These are phyloP conservation scores for Solanum commersonii DNA, from an alignment of 257 asterid genomes.

Conservation along the genomic window DNA sequence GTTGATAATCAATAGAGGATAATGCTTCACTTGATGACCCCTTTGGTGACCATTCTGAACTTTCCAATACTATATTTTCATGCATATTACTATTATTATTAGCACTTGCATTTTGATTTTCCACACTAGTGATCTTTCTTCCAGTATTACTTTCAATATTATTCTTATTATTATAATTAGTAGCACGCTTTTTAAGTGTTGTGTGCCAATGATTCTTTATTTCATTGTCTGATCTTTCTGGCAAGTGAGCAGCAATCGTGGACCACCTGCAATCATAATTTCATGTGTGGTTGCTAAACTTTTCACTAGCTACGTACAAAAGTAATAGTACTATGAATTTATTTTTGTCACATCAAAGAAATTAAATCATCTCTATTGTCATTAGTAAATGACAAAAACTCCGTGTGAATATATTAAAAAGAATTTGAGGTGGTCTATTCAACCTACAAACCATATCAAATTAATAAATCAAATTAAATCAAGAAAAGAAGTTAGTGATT, in stretches of 20 bases:
- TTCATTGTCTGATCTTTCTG: slow-evolving; percentile 3
- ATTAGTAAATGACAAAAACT: too few relatives aligned
- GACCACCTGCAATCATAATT: not conserved
- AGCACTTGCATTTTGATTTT: not conserved
- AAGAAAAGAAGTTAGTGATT: too few relatives aligned
- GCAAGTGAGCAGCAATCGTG: not conserved
- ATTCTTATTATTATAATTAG: not conserved
- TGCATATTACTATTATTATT: not conserved
- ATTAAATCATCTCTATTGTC: too few relatives aligned
- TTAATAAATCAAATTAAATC: too few relatives aligned
- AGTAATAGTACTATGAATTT: too few relatives aligned
- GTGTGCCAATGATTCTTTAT: slow-evolving; percentile 9
- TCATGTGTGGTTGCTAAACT: too few relatives aligned
- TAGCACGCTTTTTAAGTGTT: not conserved
- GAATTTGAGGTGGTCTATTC: too few relatives aligned
- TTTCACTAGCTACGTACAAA: too few relatives aligned
- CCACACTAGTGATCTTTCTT: not conserved
- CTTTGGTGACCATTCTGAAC: not conserved
- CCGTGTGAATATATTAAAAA: too few relatives aligned
- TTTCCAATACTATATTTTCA: not conserved
- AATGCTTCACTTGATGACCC: not conserved
- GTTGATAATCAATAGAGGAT: not conserved
- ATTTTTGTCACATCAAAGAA: too few relatives aligned
- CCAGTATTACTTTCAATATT: too few relatives aligned
- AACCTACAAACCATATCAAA: too few relatives aligned